phyloP scores from a whole-genome alignment of 2,329 filamentous ascomycete genomes.

The Chaetomium globosum region DNA sequence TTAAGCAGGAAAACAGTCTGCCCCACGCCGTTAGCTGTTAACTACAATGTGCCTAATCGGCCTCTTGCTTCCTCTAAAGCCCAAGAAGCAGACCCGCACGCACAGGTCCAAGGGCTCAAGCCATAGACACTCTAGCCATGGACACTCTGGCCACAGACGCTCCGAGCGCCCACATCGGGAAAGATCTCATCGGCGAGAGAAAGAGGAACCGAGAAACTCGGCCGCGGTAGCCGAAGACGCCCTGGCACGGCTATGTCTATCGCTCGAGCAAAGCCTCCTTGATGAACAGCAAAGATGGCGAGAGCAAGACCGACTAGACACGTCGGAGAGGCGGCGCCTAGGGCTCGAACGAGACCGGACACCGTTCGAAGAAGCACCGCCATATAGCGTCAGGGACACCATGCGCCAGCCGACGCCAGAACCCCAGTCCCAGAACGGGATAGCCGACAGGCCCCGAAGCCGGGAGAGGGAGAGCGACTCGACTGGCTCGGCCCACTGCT shows the following conservation, averaged over 20 bases:
- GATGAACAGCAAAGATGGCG: conserved; percentile 19
- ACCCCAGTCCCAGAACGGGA: not conserved
- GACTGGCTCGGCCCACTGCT: not conserved
- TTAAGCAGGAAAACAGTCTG: no score
- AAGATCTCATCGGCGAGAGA: conserved; percentile 3
- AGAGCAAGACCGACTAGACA: conserved; percentile 17
- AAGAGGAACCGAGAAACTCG: conserved; percentile 5
- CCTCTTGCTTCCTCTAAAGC: conserved; percentile 23
- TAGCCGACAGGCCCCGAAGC: conserved; percentile 11
- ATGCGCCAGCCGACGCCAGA: not conserved
- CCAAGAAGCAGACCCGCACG: conserved; percentile 10
- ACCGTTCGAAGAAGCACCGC: conserved; percentile 16
- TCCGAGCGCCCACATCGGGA: not conserved
- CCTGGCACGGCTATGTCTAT: conserved; percentile 18
- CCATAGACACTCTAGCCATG: conserved; percentile 8
- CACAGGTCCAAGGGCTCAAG: conserved; percentile 19
- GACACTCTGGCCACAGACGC: not conserved
- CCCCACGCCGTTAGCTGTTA: not conserved
- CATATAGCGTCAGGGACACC: conserved; percentile 8
- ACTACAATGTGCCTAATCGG: conserved; percentile 30
- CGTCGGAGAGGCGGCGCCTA: conserved; percentile 2
- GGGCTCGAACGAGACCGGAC: not conserved
- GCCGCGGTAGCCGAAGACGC: conserved; percentile 17
- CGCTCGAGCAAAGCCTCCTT: conserved; percentile 24
- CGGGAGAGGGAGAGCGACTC: not conserved